phyloP scores from a whole-genome alignment of 495 filamentous ascomycete genomes.

The Penicilliopsis zonata region DNA sequence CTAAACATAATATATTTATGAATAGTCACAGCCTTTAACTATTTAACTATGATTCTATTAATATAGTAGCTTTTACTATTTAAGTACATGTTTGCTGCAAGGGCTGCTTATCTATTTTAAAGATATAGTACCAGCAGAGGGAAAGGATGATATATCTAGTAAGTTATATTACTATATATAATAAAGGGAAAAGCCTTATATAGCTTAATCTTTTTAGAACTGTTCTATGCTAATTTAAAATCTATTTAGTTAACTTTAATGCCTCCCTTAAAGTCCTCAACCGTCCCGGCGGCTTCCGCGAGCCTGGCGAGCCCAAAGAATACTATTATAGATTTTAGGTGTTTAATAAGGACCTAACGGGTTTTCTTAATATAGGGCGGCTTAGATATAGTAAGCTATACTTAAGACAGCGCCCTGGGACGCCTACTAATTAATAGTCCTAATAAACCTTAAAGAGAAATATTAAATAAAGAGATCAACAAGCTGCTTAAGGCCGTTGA shows the following conservation, averaged over 20 bases:
- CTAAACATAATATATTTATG: too few species aligned
- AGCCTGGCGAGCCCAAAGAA: constrained; percentile 93
- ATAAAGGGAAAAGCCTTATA: constrained; percentile 6
- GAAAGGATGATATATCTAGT: constrained; percentile 4
- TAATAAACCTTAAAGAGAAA: constrained; percentile 98
- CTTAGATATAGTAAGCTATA: constrained; percentile 64
- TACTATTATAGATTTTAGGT: constrained; percentile 63
- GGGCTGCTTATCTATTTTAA: constrained; percentile 3
- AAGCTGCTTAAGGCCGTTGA: constrained; percentile 96
- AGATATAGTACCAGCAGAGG: constrained; percentile 2
- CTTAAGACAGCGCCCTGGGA: not conserved
- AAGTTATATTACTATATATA: constrained; percentile 5
- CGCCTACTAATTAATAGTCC: constrained; percentile 35
- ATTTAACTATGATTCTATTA: too few species aligned
- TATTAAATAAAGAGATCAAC: constrained; percentile 96
- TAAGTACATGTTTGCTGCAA: not conserved
- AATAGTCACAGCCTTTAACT: too few species aligned
- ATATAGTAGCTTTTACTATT: constrained; percentile 1
- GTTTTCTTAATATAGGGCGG: constrained; percentile 93
- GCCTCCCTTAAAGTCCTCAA: constrained; percentile 32
- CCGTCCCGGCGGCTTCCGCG: constrained; percentile 93
- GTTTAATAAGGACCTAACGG: constrained; percentile 13
- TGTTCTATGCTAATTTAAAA: not conserved
- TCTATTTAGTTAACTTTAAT: constrained; percentile 9
- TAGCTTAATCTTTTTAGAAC: constrained; percentile 1